Evolutionary conservation across 495 filamentous ascomycete species (phyloP).

Genomic region (Penicillium angulare): DNA sequence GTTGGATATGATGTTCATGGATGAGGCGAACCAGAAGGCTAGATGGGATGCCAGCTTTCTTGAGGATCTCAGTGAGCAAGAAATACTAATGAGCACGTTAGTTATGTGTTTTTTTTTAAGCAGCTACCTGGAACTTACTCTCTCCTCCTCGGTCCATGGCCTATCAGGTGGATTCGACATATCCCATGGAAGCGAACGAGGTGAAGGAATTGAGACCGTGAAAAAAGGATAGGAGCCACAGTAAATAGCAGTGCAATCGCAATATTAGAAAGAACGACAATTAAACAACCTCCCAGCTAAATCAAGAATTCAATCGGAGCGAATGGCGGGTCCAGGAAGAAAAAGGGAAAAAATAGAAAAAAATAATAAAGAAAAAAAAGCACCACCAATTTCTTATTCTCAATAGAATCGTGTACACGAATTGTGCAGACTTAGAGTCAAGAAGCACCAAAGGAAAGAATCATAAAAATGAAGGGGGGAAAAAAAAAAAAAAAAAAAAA

Average conservation of each 20-base stretch:
- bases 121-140: conserved; percentile 49
- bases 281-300: conserved; percentile 35
- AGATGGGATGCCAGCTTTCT: conserved; percentile 52
- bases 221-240: conserved; percentile 9
- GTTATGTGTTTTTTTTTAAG: background rate
- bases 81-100: conserved; percentile 36
- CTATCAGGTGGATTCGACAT: conserved; percentile 50
- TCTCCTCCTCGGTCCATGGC: conserved; percentile 59
- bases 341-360: conserved; percentile 6
- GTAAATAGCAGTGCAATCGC: conserved; percentile 9
- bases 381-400: background rate
- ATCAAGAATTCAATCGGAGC: conserved; percentile 11
- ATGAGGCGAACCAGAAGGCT: conserved; percentile 50
- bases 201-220: background rate
- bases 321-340: conserved; percentile 15
- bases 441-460: background rate
- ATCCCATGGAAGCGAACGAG: conserved; percentile 40
- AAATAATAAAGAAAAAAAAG: conserved; percentile 8
- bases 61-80: conserved; percentile 61
- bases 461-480: conserved; percentile 12
- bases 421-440: no score
- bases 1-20: conserved; percentile 45
- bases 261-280: conserved; percentile 9
- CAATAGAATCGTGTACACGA: background rate
- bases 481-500: conserved; percentile 19